These are phyloP conservation scores for Lagerstroemia speciosa DNA, from an alignment of 345 rosid genomes.

Conservation along the genomic window DNA sequence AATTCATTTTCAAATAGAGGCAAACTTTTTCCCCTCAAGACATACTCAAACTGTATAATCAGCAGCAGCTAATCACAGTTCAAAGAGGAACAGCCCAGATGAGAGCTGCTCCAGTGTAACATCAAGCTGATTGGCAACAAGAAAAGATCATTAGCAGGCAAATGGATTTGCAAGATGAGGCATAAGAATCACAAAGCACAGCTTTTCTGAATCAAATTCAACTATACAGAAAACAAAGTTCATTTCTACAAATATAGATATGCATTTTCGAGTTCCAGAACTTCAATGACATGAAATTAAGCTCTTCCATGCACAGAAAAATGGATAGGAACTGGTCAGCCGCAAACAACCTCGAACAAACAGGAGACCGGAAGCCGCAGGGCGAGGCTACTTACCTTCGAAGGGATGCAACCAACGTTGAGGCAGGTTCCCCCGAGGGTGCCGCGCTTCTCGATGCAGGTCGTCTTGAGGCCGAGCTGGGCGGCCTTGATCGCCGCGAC, in stretches of 20 bases:
- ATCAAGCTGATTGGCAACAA: neutral
- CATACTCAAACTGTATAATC: neutral
- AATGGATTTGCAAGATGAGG: neutral
- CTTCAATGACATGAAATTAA: neutral
- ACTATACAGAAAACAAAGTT: neutral
- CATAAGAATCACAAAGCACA: neutral
- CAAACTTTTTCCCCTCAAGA: too few species aligned
- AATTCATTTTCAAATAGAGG: too few species aligned
- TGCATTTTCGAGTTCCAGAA: neutral
- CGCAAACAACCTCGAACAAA: neutral
- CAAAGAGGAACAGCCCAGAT: neutral
- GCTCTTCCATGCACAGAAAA: too few species aligned
- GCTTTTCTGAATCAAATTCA: neutral
- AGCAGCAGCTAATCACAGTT: neutral
- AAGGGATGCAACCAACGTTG: slow-evolving; percentile 98
- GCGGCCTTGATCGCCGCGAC: slow-evolving; percentile 99
- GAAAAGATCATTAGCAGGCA: neutral
- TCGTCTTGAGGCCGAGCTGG: slow-evolving; percentile 91
- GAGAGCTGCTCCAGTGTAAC: neutral
- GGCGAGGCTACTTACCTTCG: slow-evolving; percentile 46
- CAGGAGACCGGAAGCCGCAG: neutral
- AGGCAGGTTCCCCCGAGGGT: slow-evolving; percentile 98
- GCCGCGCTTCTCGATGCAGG: slow-evolving; percentile 96
- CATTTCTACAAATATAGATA: neutral
- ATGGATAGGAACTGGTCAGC: too few species aligned